A percentile compares a stretch with the other conserved stretches of the same genome.
Conservation (phyloP, 2,329 filamentous ascomycete genomes). For the Epichloe sylvatica region DNA sequence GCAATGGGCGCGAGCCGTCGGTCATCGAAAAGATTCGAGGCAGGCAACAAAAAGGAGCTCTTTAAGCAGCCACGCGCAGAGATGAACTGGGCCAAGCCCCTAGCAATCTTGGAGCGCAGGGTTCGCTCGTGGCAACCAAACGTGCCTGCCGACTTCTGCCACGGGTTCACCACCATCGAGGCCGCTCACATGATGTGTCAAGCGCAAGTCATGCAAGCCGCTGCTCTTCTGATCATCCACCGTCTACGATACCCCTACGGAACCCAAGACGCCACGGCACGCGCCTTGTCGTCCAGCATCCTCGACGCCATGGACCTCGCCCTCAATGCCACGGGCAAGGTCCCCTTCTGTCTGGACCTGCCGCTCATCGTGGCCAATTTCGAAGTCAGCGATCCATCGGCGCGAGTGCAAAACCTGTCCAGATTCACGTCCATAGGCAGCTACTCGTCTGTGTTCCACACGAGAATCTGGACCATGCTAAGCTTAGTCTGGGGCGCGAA, state of each 20-base stretch:
- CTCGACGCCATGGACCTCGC: slow-evolving; percentile 13
- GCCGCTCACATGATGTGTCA: slow-evolving; percentile 18
- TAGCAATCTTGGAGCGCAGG: slow-evolving; percentile 7
- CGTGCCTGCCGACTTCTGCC: slow-evolving; percentile 10
- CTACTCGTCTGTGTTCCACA: slow-evolving; percentile 3
- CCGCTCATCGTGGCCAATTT: slow-evolving; percentile 12
- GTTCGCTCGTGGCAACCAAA: slow-evolving; percentile 12
- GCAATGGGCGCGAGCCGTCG: slow-evolving; percentile 4
- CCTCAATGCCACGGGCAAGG: slow-evolving; percentile 6
- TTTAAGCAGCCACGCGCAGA: background rate
- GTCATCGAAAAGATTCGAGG: background rate
- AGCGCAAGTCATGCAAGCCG: slow-evolving; percentile 12
- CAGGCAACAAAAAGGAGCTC: background rate
- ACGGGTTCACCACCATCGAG: slow-evolving; percentile 10
- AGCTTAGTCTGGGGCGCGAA: background rate
- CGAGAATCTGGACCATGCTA: background rate
- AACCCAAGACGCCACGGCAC: background rate
- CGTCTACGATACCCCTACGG: slow-evolving; percentile 11
- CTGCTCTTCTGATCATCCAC: slow-evolving; percentile 13
- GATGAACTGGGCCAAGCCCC: background rate
- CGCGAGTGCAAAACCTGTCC: slow-evolving; percentile 4
- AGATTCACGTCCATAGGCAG: slow-evolving; percentile 6
- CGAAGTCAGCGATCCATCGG: slow-evolving; percentile 8
- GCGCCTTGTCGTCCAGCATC: slow-evolving; percentile 9
- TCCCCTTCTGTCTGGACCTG: slow-evolving; percentile 11